Base-by-base conservation (phyloP, 305 asterid species). In the Fraxinus nigra region DNA sequence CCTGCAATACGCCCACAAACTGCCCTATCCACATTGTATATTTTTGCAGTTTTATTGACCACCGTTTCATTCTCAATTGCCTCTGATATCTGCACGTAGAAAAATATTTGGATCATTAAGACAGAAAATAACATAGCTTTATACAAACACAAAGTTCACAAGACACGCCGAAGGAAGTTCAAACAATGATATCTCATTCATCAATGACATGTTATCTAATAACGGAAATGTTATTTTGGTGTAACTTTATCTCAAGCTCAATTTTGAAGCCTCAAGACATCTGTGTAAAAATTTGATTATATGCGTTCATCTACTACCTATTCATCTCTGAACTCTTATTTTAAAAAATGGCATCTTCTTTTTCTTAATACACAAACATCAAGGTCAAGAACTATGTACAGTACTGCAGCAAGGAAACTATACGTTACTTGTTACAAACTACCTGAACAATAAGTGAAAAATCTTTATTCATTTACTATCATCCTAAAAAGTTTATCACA, bases 1-100 rank as follows among this genome's bases (percentile, higher is more conserved):
- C 99, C 98, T 38, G 98, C 97, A 82, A 96, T 87, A 80, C 99
- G 98, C 48, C 99, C 99, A 89, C 99, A 96, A 85, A 90, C 97
- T 77, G 98, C 97, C 89, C 99, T 93, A 88, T 96, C 98, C 82
- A 94, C 96, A 69, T 96, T 96, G 93, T 90, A 96, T 83, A 96
- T 94, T 34, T 85, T 76, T 33, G 88, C 89, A 13, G 97, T 84
- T 91, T 94, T 93, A 75, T 89, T 88, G 72, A 87, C 98, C 67
- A 92, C 94, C 34, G 91, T 93, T 83, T 96, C 98, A 83, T 92
- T 94, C 79, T 91, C 91, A 82, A 96, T 96, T 65, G 99, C 98
- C 82, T 90, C 90, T 61, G 92, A 84, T 83, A 96, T 80, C 99
- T 96, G 97, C 67, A 76, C 20, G 43, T 33, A 38, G 72, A 88